Percentiles rank a stretch among this genome's conserved stretches.
Evolutionary conservation across 495 filamentous ascomycete species (phyloP).

Genomic region (Durotheca rogersii): DNA sequence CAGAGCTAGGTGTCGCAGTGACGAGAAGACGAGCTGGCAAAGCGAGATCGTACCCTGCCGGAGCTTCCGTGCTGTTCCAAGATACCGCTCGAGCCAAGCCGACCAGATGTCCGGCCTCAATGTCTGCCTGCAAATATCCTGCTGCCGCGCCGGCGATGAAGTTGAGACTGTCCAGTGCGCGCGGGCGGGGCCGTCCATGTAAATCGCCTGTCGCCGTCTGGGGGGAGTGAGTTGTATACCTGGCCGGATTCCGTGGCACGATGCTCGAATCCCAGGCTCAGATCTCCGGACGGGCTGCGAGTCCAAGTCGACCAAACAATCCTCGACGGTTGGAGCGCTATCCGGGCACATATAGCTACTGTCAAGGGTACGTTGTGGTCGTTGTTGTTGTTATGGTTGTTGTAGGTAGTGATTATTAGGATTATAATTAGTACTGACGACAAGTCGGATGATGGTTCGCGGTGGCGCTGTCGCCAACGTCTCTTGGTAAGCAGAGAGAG

Average conservation of each 20-base stretch:
- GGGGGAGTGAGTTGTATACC: not conserved
- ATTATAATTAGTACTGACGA: no score
- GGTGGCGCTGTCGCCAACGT: not conserved
- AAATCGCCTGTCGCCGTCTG: conserved; percentile 1
- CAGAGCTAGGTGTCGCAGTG: conserved; percentile 17
- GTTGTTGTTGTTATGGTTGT: no score
- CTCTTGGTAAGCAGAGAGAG: not conserved
- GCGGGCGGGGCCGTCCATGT: conserved; percentile 21
- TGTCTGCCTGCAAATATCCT: not conserved
- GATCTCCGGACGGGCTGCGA: conserved; percentile 19
- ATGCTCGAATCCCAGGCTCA: conserved; percentile 21
- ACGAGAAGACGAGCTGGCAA: conserved; percentile 17
- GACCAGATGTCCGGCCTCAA: conserved; percentile 20
- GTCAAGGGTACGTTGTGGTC: no score
- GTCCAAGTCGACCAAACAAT: not conserved
- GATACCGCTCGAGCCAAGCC: conserved; percentile 12
- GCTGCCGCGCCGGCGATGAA: conserved; percentile 1
- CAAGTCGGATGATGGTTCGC: not conserved
- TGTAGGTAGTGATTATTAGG: no score
- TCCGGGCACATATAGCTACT: no score
- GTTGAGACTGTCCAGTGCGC: conserved; percentile 22
- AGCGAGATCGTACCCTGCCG: conserved; percentile 22
- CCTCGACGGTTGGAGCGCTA: not conserved
- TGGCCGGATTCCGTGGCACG: conserved; percentile 6
- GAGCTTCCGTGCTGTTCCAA: conserved; percentile 28